Evolutionary conservation across 345 rosid genomes (phyloP).

Genomic region (Lepidium didymum): DNA sequence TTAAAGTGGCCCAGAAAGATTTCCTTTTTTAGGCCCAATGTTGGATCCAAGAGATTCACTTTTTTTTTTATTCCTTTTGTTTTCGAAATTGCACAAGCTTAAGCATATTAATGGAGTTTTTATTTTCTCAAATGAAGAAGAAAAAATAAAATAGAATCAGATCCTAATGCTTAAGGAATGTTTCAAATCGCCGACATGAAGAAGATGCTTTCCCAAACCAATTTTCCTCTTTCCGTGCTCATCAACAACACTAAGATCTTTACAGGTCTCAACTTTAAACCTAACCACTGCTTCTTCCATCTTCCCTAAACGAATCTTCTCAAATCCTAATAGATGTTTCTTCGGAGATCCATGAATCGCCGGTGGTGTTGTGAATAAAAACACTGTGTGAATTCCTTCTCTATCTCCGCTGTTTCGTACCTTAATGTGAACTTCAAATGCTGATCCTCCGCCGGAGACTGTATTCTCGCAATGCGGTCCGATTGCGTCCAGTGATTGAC

Average conservation of each 20-base stretch:
- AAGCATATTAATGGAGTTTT: conserved; percentile 2
- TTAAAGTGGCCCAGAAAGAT: too few species aligned
- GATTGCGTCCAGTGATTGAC: conserved; percentile 51
- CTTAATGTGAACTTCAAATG: conserved; percentile 46
- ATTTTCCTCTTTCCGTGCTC: conserved; percentile 61
- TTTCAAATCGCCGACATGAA: conserved; percentile 68
- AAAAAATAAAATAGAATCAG: conserved; percentile 25
- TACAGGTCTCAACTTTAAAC: conserved; percentile 67
- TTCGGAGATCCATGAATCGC: conserved; percentile 58
- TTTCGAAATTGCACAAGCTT: conserved; percentile 3
- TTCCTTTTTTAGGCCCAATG: too few species aligned
- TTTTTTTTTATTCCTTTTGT: conserved; percentile 4
- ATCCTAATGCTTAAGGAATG: conserved; percentile 53
- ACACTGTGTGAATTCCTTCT: conserved; percentile 58
- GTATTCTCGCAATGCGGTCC: conserved; percentile 45
- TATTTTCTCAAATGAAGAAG: neutral
- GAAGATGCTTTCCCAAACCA: conserved; percentile 60
- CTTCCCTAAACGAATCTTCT: conserved; percentile 54
- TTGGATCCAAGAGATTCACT: neutral
- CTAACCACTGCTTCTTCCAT: conserved; percentile 37
- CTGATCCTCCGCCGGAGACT: conserved; percentile 2
- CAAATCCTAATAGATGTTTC: conserved; percentile 68
- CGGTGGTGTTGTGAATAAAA: conserved; percentile 48
- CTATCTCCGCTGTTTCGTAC: conserved; percentile 47
- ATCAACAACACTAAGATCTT: conserved; percentile 74